phyloP scores from a whole-genome alignment of 352 stramenopile genomes.

The Phytophthora europaea region DNA sequence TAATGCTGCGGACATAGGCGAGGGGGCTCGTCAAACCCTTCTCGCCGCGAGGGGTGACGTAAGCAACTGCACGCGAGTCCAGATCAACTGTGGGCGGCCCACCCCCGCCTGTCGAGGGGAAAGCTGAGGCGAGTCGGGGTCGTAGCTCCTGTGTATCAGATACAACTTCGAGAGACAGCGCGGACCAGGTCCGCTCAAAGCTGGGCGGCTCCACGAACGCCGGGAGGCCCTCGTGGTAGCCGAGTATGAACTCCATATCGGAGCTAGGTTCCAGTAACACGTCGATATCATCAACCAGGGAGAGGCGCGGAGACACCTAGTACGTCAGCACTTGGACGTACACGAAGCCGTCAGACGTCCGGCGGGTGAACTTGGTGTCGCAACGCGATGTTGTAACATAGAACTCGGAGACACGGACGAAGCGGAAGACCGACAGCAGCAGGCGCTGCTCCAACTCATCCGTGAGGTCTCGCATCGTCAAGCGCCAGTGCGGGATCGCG shows the following conservation, averaged over 20 bases:
- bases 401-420: conserved; percentile 7
- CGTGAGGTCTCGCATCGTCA: too few species aligned
- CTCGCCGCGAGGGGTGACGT: conserved; percentile 8
- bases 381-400: neutral
- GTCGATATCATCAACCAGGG: neutral
- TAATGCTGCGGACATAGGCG: neutral
- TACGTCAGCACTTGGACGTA: neutral
- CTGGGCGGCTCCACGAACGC: too few species aligned
- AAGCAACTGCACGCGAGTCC: neutral
- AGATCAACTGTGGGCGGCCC: neutral
- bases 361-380: conserved; percentile 1
- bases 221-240: too few species aligned
- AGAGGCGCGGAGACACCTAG: neutral
- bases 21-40: neutral
- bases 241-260: neutral
- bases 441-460: too few species aligned
- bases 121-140: too few species aligned
- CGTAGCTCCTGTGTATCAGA: too few species aligned
- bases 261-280: neutral
- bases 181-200: too few species aligned
- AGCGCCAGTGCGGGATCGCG: too few species aligned
- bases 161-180: too few species aligned
- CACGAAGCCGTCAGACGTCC: neutral
- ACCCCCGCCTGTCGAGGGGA: too few species aligned
- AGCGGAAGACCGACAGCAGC: neutral